phyloP scores from a whole-genome alignment of 345 rosid species.

The Populus pruinosa region DNA sequence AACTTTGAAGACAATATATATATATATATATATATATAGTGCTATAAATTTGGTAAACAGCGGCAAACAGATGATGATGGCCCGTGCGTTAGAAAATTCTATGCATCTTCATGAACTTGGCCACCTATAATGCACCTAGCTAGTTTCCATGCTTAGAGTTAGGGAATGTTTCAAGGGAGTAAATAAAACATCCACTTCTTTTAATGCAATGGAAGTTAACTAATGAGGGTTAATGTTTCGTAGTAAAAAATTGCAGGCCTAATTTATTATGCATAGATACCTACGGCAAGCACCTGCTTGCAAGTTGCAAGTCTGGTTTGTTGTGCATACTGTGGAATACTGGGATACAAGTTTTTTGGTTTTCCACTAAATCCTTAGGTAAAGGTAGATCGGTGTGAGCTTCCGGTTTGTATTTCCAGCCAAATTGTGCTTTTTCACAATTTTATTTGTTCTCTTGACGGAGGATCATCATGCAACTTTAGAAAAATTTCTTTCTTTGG shows the following conservation, averaged over 20 bases:
- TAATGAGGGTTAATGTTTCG: slow-evolving; percentile 4
- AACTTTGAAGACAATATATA: background rate
- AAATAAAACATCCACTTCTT: slow-evolving; percentile 20
- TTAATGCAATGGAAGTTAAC: slow-evolving; percentile 11
- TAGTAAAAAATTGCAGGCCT: slow-evolving; percentile 19
- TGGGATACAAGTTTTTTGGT: background rate
- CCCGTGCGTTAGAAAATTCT: slow-evolving; percentile 26
- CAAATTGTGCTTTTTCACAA: background rate
- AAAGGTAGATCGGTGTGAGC: no score
- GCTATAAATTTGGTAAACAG: slow-evolving; percentile 10
- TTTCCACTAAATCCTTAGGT: background rate
- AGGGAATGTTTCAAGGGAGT: slow-evolving; percentile 16
- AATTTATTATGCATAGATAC: background rate
- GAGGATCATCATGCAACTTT: background rate
- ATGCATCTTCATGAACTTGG: slow-evolving; percentile 8
- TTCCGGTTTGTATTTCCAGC: background rate
- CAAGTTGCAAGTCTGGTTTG: no score
- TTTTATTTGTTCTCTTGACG: background rate
- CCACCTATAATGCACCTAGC: background rate
- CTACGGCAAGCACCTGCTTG: no score
- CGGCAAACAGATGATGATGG: slow-evolving; percentile 29
- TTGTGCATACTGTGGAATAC: no score
- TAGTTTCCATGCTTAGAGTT: background rate
- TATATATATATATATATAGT: background rate
- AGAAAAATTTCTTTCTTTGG: background rate